Evolutionary conservation across 2,329 filamentous ascomycete genomes (phyloP).

Genomic region (Fusarium continuum): DNA sequence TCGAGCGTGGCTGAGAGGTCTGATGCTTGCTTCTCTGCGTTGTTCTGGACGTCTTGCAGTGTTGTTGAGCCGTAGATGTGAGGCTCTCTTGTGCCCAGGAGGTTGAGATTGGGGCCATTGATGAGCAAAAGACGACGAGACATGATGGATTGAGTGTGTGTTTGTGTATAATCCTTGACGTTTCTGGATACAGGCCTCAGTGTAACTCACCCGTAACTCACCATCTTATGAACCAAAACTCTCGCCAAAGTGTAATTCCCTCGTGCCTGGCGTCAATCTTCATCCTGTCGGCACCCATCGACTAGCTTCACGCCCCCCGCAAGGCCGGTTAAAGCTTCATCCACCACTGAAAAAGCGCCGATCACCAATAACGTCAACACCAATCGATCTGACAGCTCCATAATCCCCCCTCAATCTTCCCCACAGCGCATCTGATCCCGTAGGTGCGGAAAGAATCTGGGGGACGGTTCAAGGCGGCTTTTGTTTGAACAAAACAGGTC

Average conservation of each 20-base stretch:
- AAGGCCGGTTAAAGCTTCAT: conserved; percentile 43
- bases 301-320: conserved; percentile 6
- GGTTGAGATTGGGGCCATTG: conserved; percentile 86
- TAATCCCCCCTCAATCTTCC: conserved; percentile 5
- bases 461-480: conserved; percentile 35
- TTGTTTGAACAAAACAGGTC: conserved; percentile 17
- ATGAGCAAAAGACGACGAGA: conserved; percentile 70
- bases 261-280: conserved; percentile 6
- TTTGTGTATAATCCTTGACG: not conserved
- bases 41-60: conserved; percentile 66
- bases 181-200: not conserved
- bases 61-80: conserved; percentile 77
- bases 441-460: conserved; percentile 20
- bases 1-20: conserved; percentile 59
- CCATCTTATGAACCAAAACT: conserved; percentile 15
- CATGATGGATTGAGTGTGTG: conserved; percentile 40
- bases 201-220: not conserved
- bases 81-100: conserved; percentile 79
- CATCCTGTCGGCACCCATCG: conserved; percentile 12
- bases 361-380: not conserved
- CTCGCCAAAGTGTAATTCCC: conserved; percentile 25
- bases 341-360: conserved; percentile 11
- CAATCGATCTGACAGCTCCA: conserved; percentile 8
- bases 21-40: conserved; percentile 59
- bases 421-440: conserved; percentile 37